These are phyloP conservation scores for Cyclotella baltica DNA, from an alignment of 108 stramenopile genomes.

Conservation along the genomic window DNA sequence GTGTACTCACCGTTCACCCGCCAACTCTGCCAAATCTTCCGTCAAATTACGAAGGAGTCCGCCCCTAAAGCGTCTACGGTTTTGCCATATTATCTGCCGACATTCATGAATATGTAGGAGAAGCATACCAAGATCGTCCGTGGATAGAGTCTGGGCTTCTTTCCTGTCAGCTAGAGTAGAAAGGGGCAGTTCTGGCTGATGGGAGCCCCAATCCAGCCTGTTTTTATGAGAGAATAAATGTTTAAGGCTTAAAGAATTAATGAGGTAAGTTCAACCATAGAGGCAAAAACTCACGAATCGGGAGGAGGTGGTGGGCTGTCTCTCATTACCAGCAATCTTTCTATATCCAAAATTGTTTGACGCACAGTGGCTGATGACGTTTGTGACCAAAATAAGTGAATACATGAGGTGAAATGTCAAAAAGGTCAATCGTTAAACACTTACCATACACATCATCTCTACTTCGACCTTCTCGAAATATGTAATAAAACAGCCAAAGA, in stretches of 20 bases:
- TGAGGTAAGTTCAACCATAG: background rate
- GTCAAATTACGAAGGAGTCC: slow-evolving; percentile 69
- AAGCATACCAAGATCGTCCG: slow-evolving; percentile 91
- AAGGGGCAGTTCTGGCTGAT: background rate
- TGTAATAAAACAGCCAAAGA: slow-evolving; percentile 69
- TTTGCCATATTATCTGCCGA: slow-evolving; percentile 79
- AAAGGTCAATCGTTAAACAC: background rate
- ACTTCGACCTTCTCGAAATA: slow-evolving; percentile 68
- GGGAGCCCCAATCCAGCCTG: slow-evolving; percentile 33
- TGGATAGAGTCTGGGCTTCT: slow-evolving; percentile 41
- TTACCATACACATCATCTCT: slow-evolving; percentile 72
- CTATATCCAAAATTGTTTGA: slow-evolving; percentile 82
- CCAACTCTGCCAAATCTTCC: slow-evolving; percentile 91
- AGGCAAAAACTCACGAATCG: slow-evolving; percentile 13
- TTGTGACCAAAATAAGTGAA: background rate
- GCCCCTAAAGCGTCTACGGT: slow-evolving; percentile 68
- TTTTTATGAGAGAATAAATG: background rate
- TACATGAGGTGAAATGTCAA: background rate
- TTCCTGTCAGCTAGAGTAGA: background rate
- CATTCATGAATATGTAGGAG: slow-evolving; percentile 90
- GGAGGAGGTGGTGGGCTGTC: slow-evolving; percentile 79
- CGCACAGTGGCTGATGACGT: slow-evolving; percentile 56
- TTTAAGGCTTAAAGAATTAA: background rate
- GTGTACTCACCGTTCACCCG: slow-evolving; percentile 64
- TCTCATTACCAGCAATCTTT: slow-evolving; percentile 86